These are phyloP conservation scores for Fraxinus xanthoxyloides DNA, from an alignment of 305 asterid genomes.

Conservation along the genomic window DNA sequence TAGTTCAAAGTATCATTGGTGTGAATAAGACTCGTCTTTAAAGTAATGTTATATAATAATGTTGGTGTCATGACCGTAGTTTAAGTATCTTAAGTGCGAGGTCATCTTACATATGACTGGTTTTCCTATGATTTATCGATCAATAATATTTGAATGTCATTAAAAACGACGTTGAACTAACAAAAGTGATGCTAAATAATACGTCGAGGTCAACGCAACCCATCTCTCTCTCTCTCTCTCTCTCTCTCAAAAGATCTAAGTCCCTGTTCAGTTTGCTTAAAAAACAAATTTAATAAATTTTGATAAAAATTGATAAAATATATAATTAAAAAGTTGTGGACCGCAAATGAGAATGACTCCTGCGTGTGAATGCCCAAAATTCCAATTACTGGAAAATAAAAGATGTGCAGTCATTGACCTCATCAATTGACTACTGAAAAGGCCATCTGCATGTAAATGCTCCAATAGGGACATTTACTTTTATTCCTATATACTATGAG, in stretches of 20 bases:
- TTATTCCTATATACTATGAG: not conserved
- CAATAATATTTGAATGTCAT: too few species aligned
- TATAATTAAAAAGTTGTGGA: too few species aligned
- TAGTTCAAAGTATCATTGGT: not conserved
- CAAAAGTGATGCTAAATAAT: too few species aligned
- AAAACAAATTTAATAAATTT: too few species aligned
- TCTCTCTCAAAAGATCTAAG: too few species aligned
- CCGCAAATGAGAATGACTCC: not conserved
- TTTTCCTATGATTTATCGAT: not conserved
- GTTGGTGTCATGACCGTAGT: not conserved
- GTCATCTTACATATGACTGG: not conserved
- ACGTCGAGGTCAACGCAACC: too few species aligned
- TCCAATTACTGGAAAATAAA: not conserved
- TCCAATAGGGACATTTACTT: not conserved
- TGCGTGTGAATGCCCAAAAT: not conserved
- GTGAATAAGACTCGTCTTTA: not conserved
- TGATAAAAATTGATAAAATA: too few species aligned
- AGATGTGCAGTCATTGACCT: not conserved
- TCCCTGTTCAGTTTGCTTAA: too few species aligned
- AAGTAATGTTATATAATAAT: too few species aligned
- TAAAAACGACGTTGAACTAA: too few species aligned
- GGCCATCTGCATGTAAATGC: not conserved
- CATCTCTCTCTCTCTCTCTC: too few species aligned
- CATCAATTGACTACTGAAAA: not conserved
- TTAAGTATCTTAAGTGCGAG: not conserved